These are phyloP conservation scores for Lathyrus aphaca DNA, from an alignment of 306 rosid species.

Conservation along the genomic window DNA sequence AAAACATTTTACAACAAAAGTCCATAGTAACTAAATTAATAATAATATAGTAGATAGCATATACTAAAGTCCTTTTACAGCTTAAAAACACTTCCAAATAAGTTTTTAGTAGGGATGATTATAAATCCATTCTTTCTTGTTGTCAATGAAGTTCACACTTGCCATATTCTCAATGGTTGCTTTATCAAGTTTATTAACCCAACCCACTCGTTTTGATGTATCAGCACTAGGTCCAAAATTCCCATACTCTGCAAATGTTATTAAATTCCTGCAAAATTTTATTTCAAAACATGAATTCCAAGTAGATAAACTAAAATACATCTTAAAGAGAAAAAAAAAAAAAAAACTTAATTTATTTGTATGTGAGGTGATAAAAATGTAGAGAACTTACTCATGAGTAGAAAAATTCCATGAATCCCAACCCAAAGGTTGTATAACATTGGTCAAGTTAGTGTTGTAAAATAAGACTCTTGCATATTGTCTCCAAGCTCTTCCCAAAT, in stretches of 20 bases:
- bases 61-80: neutral
- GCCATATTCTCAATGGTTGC: slow-evolving; percentile 32
- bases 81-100: neutral
- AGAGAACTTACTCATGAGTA: slow-evolving; percentile 49
- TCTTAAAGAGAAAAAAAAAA: neutral
- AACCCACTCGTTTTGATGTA: slow-evolving; percentile 54
- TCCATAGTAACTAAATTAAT: too few relatives aligned
- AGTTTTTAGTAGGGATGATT: neutral
- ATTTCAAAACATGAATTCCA: neutral
- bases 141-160: slow-evolving; percentile 50
- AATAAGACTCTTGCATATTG: slow-evolving; percentile 68
- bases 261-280: slow-evolving; percentile 42
- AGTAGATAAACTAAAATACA: neutral
- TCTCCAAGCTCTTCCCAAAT: slow-evolving; percentile 88
- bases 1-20: too few relatives aligned
- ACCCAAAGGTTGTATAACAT: slow-evolving; percentile 58
- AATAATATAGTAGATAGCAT: neutral
- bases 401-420: slow-evolving; percentile 60
- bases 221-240: slow-evolving; percentile 69
- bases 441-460: slow-evolving; percentile 57
- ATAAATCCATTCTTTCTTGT: slow-evolving; percentile 59
- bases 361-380: neutral
- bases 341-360: neutral
- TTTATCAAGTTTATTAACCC: slow-evolving; percentile 58
- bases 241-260: slow-evolving; percentile 63